phyloP scores from a whole-genome alignment of 2,329 filamentous ascomycete genomes.

The Graphiopsis chlorocephala region DNA sequence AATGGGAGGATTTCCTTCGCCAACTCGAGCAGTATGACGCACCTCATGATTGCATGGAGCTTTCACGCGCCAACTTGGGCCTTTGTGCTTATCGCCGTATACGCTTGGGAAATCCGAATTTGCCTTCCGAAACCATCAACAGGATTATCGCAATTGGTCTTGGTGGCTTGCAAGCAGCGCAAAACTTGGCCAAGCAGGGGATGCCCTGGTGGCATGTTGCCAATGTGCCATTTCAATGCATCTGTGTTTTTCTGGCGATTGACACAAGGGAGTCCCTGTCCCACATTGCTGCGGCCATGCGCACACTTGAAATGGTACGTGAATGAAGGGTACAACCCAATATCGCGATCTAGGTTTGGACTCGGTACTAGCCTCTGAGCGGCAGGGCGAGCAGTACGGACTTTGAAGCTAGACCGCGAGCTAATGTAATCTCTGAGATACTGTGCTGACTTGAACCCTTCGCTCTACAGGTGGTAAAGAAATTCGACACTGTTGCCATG shows the following conservation, averaged over 20 bases:
- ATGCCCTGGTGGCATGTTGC: conserved; percentile 60
- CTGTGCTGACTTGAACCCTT: too few relatives aligned
- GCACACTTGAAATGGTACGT: conserved; percentile 32
- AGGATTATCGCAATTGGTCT: conserved; percentile 48
- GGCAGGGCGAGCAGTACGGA: too few relatives aligned
- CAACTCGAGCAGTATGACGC: conserved; percentile 32
- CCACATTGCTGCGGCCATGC: conserved; percentile 52
- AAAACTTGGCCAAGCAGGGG: conserved; percentile 43
- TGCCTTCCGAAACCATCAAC: conserved; percentile 45
- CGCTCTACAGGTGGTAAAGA: too few relatives aligned
- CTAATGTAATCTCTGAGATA: too few relatives aligned
- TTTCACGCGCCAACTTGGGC: conserved; percentile 53
- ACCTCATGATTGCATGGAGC: conserved; percentile 31
- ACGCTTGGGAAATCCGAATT: conserved; percentile 49
- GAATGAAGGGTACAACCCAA: too few relatives aligned
- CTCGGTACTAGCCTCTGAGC: too few relatives aligned
- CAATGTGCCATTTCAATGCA: conserved; percentile 59
- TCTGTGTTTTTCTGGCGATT: conserved; percentile 56
- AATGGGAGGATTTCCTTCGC: conserved; percentile 35
- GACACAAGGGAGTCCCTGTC: conserved; percentile 51
- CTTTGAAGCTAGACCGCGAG: too few relatives aligned
- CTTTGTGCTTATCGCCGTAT: conserved; percentile 56
- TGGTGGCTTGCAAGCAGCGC: conserved; percentile 48
- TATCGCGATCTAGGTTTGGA: too few relatives aligned
- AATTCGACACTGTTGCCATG: conserved; percentile 36